Evolutionary conservation across 2,329 filamentous ascomycete genomes (phyloP).

Genomic region (Colletotrichum sublineola): DNA sequence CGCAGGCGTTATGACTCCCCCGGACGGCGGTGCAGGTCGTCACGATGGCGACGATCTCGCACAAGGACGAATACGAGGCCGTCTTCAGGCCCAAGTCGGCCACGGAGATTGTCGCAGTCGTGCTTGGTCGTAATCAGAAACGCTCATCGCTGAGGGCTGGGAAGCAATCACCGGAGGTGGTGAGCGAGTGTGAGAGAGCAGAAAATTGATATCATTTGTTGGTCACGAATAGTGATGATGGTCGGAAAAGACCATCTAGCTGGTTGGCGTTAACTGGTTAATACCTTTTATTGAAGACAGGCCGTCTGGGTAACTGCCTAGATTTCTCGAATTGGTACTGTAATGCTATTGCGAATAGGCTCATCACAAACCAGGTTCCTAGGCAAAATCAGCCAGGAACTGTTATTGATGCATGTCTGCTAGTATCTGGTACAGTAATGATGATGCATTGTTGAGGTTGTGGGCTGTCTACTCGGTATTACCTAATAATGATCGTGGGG

Average conservation of each 20-base stretch:
- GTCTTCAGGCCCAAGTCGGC: not conserved
- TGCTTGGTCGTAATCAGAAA: slow-evolving; percentile 13
- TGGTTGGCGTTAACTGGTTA: not conserved
- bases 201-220: not conserved
- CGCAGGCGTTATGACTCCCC: slow-evolving; percentile 37
- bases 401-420: not conserved
- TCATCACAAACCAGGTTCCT: too few relatives aligned
- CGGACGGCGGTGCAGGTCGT: slow-evolving; percentile 34
- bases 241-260: too few relatives aligned
- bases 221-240: not conserved
- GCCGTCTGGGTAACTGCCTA: not conserved
- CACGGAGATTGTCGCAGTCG: slow-evolving; percentile 15
- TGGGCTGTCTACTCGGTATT: not conserved
- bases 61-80: not conserved
- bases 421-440: not conserved
- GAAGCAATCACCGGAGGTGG: not conserved
- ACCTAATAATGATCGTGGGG: not conserved
- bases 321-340: not conserved
- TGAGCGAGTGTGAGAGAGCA: not conserved
- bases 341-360: not conserved
- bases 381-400: not conserved
- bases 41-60: slow-evolving; percentile 24
- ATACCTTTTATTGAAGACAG: not conserved
- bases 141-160: not conserved
- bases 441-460: not conserved